Base-by-base conservation (phyloP, 495 filamentous ascomycete genomes). In the Lindgomyces ingoldianus region DNA sequence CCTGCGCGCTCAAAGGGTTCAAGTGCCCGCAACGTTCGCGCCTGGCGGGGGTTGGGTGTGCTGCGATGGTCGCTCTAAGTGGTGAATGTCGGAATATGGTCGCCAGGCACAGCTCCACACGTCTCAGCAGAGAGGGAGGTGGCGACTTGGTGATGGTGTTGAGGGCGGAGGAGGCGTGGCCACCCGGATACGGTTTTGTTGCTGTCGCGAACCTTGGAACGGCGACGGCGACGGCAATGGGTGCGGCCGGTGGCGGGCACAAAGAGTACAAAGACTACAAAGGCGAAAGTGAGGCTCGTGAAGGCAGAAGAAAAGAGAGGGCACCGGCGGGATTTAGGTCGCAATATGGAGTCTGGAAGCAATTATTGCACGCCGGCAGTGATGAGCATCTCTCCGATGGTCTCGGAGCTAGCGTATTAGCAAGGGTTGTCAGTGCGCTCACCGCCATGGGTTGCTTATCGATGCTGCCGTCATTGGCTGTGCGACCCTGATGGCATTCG, bases 21-120 rank as follows among this genome's bases (percentile, higher is more conserved):
- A 54, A 42, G 55, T 53, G 55, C 36, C 39, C 36, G 57, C 29
- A 33, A 14, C 41, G 49, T 41, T 33, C 27, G 57, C 67, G 67
- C 62, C 62, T 4, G 62, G 62, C 55, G 49, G 39, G n/a, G 67
- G 51, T 39, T 19, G 52, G 50, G 67, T 61, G 62, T 62, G 67
- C 30, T 6, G 44, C 36, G 24, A 26, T 11, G 49, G 57, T 21
- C 29, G 52, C 57, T 54, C 52, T 65, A 62, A 65, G 47, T 65
- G 62, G 67, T 57, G 57, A 57, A 44, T 25, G 53, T 4, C 22
- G 26, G 51, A 48, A 39, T 19, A 33, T 55, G 61, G 62, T 65
- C 62, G 62, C 62, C 30, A 53, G 47, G 55, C 36, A 52, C 57
- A 22, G 47, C 44, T 58, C 61, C 47, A 46, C 52, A 51, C 51